Conservation (phyloP, 2,329 filamentous ascomycete genomes). For the Neonectria ditissima region DNA sequence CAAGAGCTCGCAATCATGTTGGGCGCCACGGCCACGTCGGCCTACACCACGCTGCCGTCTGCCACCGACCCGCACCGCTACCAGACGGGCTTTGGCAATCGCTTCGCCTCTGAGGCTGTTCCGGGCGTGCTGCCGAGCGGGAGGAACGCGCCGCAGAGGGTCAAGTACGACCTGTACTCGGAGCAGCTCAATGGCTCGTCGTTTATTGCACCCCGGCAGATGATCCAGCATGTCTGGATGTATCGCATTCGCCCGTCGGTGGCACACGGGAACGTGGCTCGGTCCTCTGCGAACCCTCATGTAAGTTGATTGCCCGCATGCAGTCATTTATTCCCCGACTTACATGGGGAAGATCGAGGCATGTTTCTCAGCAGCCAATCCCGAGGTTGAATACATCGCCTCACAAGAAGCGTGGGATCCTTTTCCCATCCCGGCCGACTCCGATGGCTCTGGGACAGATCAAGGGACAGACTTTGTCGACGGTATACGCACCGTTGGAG, state of each 20-base stretch:
- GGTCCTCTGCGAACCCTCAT: constrained; percentile 12
- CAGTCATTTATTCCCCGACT: constrained; percentile 29
- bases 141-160: constrained; percentile 59
- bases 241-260: constrained; percentile 50
- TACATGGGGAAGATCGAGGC: constrained; percentile 47
- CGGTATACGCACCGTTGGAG: constrained; percentile 59
- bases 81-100: constrained; percentile 68
- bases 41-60: constrained; percentile 39
- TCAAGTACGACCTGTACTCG: constrained; percentile 56
- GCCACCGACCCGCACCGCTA: constrained; percentile 61
- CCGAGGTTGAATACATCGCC: constrained; percentile 57
- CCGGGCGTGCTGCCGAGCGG: constrained; percentile 58
- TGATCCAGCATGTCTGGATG: constrained; percentile 50
- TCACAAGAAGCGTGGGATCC: constrained; percentile 64
- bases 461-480: constrained; percentile 56
- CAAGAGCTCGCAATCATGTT: constrained; percentile 16
- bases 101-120: constrained; percentile 60
- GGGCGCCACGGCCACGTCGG: constrained; percentile 37
- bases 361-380: constrained; percentile 60
- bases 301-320: constrained; percentile 7
- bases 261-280: constrained; percentile 40
- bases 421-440: constrained; percentile 45
- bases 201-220: constrained; percentile 47
- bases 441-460: neutral
- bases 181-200: constrained; percentile 61